These are phyloP conservation scores for Zasmidium citrigriseum DNA, from an alignment of 2,329 filamentous ascomycete species.

Conservation along the genomic window DNA sequence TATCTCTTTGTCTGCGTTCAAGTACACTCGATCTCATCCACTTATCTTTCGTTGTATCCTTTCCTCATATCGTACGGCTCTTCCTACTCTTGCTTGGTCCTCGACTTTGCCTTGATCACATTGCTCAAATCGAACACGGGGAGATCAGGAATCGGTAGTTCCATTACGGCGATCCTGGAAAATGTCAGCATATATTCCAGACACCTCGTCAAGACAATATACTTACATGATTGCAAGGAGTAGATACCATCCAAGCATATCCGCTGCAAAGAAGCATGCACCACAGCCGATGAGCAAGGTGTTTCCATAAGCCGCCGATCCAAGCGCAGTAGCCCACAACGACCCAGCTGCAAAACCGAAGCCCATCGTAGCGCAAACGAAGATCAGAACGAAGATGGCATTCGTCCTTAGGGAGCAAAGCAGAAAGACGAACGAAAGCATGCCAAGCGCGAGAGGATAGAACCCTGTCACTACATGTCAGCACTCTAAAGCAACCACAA, in stretches of 20 bases:
- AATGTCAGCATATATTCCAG: neutral
- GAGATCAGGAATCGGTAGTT: conserved; percentile 20
- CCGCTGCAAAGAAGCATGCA: conserved; percentile 21
- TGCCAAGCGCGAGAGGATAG: conserved; percentile 22
- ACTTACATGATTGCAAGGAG: conserved; percentile 17
- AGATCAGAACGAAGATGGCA: conserved; percentile 25
- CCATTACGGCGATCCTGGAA: conserved; percentile 18
- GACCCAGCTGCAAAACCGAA: conserved; percentile 19
- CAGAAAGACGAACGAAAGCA: conserved; percentile 30
- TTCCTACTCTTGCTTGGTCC: neutral
- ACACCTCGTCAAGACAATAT: neutral
- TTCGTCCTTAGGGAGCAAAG: conserved; percentile 23
- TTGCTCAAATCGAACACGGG: conserved; percentile 22
- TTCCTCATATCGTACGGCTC: neutral
- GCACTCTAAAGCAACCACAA: neutral
- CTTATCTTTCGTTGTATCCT: too few relatives aligned
- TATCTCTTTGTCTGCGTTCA: too few relatives aligned
- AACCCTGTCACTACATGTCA: conserved; percentile 13
- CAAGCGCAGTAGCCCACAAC: conserved; percentile 15
- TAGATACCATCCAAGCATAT: conserved; percentile 25
- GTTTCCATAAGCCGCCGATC: conserved; percentile 9
- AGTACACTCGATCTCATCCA: too few relatives aligned
- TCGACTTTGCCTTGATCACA: conserved; percentile 17
- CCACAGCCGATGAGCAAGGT: conserved; percentile 19
- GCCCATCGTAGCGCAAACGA: conserved; percentile 25